phyloP scores from a whole-genome alignment of 2,329 filamentous ascomycete species.

The Pseudocercospora musae region DNA sequence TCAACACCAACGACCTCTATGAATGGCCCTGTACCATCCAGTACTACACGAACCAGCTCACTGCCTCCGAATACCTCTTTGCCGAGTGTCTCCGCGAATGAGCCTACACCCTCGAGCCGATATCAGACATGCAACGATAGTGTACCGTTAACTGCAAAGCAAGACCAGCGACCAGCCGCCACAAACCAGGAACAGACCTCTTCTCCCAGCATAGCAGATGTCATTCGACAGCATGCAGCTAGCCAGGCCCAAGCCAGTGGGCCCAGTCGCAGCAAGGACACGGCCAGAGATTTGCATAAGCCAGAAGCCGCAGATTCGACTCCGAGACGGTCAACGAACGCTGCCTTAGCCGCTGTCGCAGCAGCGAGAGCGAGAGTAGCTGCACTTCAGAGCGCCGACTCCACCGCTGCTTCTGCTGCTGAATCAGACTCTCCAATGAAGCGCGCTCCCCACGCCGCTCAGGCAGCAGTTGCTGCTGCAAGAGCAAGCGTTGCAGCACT shows the following conservation, averaged over 20 bases:
- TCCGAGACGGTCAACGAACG: background rate
- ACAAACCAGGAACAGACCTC: background rate
- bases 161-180: background rate
- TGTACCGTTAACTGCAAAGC: background rate
- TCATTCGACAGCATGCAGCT: conserved; percentile 5
- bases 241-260: background rate
- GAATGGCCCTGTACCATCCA: background rate
- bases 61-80: background rate
- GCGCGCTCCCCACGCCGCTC: background rate
- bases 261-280: background rate
- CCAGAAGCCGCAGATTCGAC: background rate
- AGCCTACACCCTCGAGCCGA: background rate
- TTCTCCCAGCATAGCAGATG: conserved; percentile 6
- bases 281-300: background rate
- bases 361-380: background rate
- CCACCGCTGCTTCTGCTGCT: background rate
- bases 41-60: background rate
- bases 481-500: conserved; percentile 24
- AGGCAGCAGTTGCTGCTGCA: conserved; percentile 18
- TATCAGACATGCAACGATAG: background rate
- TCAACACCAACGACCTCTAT: background rate
- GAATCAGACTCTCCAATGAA: conserved; percentile 4
- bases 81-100: background rate
- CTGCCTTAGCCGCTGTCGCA: background rate
- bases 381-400: background rate